Evolutionary conservation across 257 asterid species (phyloP), one percentile per base, ranked within the genome.

Genomic region (Solanum pennellii): DNA sequence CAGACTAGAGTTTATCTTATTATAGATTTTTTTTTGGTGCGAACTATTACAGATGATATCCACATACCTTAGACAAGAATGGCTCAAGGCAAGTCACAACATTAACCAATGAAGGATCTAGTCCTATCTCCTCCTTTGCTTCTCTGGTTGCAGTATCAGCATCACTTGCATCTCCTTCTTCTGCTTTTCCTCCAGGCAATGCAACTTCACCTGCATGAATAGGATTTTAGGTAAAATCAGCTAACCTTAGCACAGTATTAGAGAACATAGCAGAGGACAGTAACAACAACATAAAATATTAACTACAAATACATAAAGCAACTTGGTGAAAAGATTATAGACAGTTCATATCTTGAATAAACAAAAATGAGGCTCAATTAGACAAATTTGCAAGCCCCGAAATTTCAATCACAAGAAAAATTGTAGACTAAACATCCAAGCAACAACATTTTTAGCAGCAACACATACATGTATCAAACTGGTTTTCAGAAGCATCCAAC

Each of bases 181-280:
- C 99, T 21, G 98, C 95, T 92, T 97, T 97, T 45, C 99, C 99
- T 75, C 99, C 98, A 1, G 98, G 99, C 91, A 97, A 89, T 12
- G 99, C 92, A 21, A 97, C 97, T 92, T 97, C 99, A 85, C 99
- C 99, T 97, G 87, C 86, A 88, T 65, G 89, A 87, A 80, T 44
- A 27, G 18, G 16, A 2, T 44, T 42, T 45, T 77, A 77, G 84
- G 33, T 77, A 45, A 42, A 44, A 44, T 80, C 68, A 80, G 27
- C 18, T 47, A 47, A 5, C 8, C 84, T 56, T 20, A 4, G 41
- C 85, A 80, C 27, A 1, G n/a, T 5, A 80, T 3, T 47, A 72
- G 42, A 29, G 13, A 15, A 44, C 5, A 45, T 27, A 9, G 65
- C 11, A 47, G 18, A 47, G 42, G 18, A 80, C 25, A 80, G 29